phyloP scores from a whole-genome alignment of 2,329 filamentous ascomycete species.

The Cercospora nicotianae region DNA sequence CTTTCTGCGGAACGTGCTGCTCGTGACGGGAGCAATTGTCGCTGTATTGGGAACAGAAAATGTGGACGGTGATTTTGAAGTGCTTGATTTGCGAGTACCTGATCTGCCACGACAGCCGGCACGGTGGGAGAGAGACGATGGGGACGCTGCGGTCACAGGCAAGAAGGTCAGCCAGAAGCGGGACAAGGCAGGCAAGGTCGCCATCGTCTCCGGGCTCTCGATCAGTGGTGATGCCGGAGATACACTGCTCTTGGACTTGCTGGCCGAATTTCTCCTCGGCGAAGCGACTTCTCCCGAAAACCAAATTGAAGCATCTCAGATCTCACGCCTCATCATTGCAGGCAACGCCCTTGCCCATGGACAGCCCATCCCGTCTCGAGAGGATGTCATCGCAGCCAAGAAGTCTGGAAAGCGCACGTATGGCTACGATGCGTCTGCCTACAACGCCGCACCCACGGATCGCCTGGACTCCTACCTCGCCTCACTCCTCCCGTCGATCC shows the following conservation, averaged over 20 bases:
- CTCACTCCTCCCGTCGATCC: slow-evolving; percentile 78
- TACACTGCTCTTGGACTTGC: slow-evolving; percentile 70
- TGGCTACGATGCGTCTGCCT: slow-evolving; percentile 85
- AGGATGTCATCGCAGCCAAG: slow-evolving; percentile 47
- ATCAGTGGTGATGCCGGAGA: slow-evolving; percentile 78
- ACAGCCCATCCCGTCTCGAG: slow-evolving; percentile 48
- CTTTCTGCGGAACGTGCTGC: slow-evolving; percentile 63
- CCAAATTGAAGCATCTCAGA: slow-evolving; percentile 63
- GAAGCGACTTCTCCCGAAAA: slow-evolving; percentile 65
- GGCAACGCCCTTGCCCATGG: slow-evolving; percentile 74
- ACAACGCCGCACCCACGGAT: slow-evolving; percentile 82
- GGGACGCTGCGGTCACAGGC: slow-evolving; percentile 39
- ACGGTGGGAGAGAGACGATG: slow-evolving; percentile 70
- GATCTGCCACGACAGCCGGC: slow-evolving; percentile 79
- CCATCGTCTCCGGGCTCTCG: slow-evolving; percentile 82
- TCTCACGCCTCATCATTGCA: slow-evolving; percentile 84
- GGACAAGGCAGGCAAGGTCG: slow-evolving; percentile 67
- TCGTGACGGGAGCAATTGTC: slow-evolving; percentile 91
- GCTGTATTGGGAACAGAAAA: slow-evolving; percentile 96
- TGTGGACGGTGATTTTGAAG: slow-evolving; percentile 84
- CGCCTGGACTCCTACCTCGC: slow-evolving; percentile 82
- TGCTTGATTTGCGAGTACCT: slow-evolving; percentile 84
- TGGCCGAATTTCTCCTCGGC: slow-evolving; percentile 85
- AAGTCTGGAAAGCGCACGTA: slow-evolving; percentile 72
- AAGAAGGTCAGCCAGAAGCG: slow-evolving; percentile 42